Conservation (phyloP, 2,329 filamentous ascomycete genomes). For the Neofusicoccum umdonicola region DNA sequence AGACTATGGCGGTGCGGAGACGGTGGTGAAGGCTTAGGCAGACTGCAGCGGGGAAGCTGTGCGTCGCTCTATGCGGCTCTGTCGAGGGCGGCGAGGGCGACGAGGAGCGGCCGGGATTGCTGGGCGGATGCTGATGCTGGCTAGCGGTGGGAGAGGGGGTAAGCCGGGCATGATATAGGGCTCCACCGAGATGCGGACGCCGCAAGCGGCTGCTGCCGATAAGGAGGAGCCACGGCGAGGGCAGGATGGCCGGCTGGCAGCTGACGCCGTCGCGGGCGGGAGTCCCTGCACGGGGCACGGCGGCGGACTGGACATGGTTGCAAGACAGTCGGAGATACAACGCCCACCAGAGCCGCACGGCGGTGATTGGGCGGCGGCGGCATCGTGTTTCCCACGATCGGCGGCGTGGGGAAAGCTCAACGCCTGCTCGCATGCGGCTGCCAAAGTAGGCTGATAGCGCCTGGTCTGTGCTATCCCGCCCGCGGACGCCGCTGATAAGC, state of each 20-base stretch:
- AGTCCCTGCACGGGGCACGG: not conserved
- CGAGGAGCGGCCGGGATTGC: not conserved
- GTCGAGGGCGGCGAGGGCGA: not conserved
- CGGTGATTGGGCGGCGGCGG: not conserved
- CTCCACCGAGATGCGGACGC: not conserved
- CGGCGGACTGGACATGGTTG: not conserved
- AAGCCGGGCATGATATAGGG: conserved; percentile 7
- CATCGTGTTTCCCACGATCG: conserved; percentile 2
- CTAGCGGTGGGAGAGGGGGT: not conserved
- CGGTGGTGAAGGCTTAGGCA: not conserved
- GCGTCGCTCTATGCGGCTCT: conserved; percentile 11
- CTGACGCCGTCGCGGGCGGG: not conserved
- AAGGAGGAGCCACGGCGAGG: not conserved
- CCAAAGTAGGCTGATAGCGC: not conserved
- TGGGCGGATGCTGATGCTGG: not conserved
- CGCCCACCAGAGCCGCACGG: not conserved
- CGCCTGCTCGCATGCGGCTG: conserved; percentile 10
- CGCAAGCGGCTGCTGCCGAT: not conserved
- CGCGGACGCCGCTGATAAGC: conserved; percentile 4
- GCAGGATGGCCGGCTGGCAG: not conserved
- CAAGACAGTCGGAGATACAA: conserved; percentile 3
- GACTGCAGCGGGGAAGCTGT: conserved; percentile 1
- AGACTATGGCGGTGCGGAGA: not conserved
- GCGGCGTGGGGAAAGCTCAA: conserved; percentile 8
- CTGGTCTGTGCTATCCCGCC: not conserved